Base-by-base conservation (phyloP, 148 eudicot genomes). In the Bassia scoparia region DNA sequence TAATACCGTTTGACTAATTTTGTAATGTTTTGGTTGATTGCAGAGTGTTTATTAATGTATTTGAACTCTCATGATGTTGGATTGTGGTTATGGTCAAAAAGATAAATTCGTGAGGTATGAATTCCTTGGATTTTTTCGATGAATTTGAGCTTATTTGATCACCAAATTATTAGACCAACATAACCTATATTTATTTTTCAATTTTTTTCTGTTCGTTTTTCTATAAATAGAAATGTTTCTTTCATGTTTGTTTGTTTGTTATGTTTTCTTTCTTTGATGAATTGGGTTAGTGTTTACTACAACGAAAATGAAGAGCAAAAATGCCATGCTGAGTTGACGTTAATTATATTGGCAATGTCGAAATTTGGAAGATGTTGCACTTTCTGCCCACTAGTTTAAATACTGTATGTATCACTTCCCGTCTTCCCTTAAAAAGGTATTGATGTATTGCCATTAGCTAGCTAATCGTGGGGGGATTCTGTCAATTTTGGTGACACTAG, bases 51-150 rank as follows among this genome's bases (percentile, higher is more conserved):
- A 61, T 69, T 31, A 69, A 61, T 79, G 81, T 69, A 43, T 74
- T 56, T 61, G 74, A 69, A 59, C 18, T n/a, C 70, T 49, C 62
- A 79, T 31, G 78, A 79, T 79, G 82, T 74, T 79, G 65, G 75
- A 79, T 70, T 74, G 82, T 69, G 71, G 78, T 70, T 68, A 74
- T 79, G 74, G 82, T 69, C 81, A 74, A 70, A 79, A 79, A 78
- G 82, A 79, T 56, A 79, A 79, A 75, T 79, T 79, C 70, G 82
- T 79, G 31, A 79, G 82, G 82, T 79, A 74, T 34, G 43, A 20
- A 63, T 63, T 63, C 27, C 30, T 35, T 29, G 26, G 50, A 38
- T 68, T 53, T 53, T 34, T 67, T 41, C 43, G 48, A 29, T 50
- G 35, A 61, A 26, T 15, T 50, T 68, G 43, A 18, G 58, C 46